Evolutionary conservation across 2,329 filamentous ascomycete species (phyloP).

Genomic region (Penicillium fuscoglaucum): DNA sequence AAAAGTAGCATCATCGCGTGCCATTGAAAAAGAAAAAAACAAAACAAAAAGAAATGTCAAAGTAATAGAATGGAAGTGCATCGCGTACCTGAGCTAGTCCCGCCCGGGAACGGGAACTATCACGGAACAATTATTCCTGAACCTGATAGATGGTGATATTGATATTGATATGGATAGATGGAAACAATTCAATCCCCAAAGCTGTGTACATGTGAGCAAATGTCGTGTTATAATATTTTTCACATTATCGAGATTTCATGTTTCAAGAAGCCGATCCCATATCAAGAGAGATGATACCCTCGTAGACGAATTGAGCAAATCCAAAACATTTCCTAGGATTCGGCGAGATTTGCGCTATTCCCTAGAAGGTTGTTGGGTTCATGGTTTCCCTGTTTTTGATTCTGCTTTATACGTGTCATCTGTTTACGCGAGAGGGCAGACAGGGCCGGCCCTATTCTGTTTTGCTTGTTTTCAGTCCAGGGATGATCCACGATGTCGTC

Average conservation of each 20-base stretch:
- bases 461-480: neutral
- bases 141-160: neutral
- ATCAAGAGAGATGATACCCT: neutral
- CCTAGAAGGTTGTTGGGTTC: neutral
- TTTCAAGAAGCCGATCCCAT: neutral
- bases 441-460: slow-evolving; percentile 15
- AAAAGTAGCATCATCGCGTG: slow-evolving; percentile 21
- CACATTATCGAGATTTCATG: neutral
- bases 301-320: neutral
- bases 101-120: slow-evolving; percentile 8
- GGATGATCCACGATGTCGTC: neutral
- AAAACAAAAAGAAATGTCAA: too few species aligned
- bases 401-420: slow-evolving; percentile 8
- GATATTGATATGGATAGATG: neutral
- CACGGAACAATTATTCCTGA: slow-evolving; percentile 1
- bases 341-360: neutral
- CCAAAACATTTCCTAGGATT: neutral
- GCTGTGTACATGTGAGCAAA: neutral
- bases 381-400: neutral
- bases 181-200: neutral
- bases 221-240: too few species aligned
- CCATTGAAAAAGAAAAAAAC: neutral
- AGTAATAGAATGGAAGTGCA: neutral
- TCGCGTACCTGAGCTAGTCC: slow-evolving; percentile 20
- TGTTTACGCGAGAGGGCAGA: slow-evolving; percentile 14